A percentile compares a stretch with the other conserved stretches of the same genome.
Evolutionary conservation across 2,329 filamentous ascomycete genomes (phyloP).

Genomic region (Fusarium ambrosium): DNA sequence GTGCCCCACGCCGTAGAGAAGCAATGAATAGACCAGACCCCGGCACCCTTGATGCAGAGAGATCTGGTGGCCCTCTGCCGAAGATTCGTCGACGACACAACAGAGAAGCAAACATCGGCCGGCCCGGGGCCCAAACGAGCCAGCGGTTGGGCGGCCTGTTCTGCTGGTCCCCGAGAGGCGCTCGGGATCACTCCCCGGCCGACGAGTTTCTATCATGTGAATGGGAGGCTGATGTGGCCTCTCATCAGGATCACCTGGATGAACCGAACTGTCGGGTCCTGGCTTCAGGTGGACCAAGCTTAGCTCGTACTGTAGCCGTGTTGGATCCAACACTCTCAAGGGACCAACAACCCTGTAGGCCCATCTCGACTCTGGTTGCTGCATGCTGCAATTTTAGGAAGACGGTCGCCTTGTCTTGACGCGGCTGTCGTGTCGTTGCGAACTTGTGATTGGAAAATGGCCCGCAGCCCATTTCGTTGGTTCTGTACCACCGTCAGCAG

Average conservation of each 20-base stretch:
- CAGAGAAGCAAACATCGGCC: slow-evolving; percentile 12
- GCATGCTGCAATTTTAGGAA: slow-evolving; percentile 32
- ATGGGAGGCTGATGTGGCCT: slow-evolving; percentile 40
- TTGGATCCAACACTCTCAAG: slow-evolving; percentile 26
- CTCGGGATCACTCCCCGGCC: slow-evolving; percentile 40
- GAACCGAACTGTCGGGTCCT: slow-evolving; percentile 47
- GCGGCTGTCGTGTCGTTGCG: slow-evolving; percentile 21
- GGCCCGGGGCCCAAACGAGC: neutral
- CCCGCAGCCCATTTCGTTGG: slow-evolving; percentile 9
- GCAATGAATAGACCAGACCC: neutral
- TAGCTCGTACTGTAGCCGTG: slow-evolving; percentile 12
- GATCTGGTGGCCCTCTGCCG: slow-evolving; percentile 14
- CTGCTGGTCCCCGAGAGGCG: slow-evolving; percentile 5
- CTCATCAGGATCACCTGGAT: slow-evolving; percentile 37
- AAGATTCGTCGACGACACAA: slow-evolving; percentile 4
- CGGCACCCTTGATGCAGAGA: slow-evolving; percentile 3
- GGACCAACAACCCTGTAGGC: neutral
- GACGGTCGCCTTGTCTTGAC: slow-evolving; percentile 8
- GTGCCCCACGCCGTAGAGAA: neutral
- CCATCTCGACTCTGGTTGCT: slow-evolving; percentile 12
- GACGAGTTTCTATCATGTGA: slow-evolving; percentile 45
- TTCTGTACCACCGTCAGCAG: slow-evolving; percentile 14
- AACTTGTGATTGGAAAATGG: slow-evolving; percentile 16
- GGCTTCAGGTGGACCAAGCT: slow-evolving; percentile 23
- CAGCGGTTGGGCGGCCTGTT: slow-evolving; percentile 10